Conservation (phyloP, 2,329 filamentous ascomycete species). For the Epichloe scottii region DNA sequence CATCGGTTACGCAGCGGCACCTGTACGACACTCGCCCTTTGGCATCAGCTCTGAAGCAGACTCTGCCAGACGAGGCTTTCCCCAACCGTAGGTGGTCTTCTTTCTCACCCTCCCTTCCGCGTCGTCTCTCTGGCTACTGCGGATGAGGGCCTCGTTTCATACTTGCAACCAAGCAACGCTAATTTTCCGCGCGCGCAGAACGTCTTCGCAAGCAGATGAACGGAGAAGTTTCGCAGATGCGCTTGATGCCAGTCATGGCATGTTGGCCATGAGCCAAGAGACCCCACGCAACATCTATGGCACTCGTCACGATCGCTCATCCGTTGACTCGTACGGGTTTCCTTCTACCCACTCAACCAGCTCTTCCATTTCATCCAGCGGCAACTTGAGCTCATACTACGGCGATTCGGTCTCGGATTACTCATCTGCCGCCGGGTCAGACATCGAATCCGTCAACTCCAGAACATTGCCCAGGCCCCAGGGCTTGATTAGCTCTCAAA, state of each 20-base stretch:
- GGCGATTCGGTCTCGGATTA: conserved; percentile 85
- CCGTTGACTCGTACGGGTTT: conserved; percentile 82
- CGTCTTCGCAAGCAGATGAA: conserved; percentile 42
- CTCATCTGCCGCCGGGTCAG: conserved; percentile 67
- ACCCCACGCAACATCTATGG: conserved; percentile 86
- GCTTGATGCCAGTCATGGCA: conserved; percentile 83
- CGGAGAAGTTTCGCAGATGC: conserved; percentile 72
- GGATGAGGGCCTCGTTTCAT: no score
- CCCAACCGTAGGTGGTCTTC: conserved; percentile 57
- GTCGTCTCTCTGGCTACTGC: not conserved
- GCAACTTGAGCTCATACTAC: conserved; percentile 74
- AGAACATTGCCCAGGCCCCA: conserved; percentile 74
- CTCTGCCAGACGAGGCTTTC: conserved; percentile 54
- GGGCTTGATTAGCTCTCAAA: conserved; percentile 44
- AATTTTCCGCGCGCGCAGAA: not conserved
- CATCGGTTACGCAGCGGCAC: conserved; percentile 59
- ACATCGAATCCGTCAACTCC: conserved; percentile 69
- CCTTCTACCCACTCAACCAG: conserved; percentile 72
- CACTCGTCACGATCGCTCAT: conserved; percentile 52
- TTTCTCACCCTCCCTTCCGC: not conserved
- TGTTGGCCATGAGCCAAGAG: conserved; percentile 93
- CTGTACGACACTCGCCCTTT: conserved; percentile 44
- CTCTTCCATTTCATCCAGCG: conserved; percentile 79
- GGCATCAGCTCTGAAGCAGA: conserved; percentile 45
- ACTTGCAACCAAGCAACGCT: not conserved